Conservation (phyloP, 192 early-diverging fungal species). For the Coemansia sp. region DNA sequence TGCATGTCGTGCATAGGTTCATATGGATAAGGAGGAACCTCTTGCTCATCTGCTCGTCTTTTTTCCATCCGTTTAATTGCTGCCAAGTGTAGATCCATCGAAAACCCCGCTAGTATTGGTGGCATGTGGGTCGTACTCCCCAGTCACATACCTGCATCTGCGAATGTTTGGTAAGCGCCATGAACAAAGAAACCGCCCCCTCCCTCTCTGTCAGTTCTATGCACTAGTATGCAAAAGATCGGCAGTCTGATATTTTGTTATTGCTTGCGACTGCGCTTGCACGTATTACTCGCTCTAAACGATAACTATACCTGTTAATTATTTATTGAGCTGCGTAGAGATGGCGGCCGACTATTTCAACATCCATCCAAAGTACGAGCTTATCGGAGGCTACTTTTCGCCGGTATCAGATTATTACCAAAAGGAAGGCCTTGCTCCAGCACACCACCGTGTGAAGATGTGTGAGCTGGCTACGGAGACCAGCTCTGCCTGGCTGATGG, state of each 20-base stretch:
- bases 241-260: not conserved
- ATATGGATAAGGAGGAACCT: not conserved
- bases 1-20: not conserved
- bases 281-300: not conserved
- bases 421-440: constrained; percentile 88
- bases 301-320: too few species aligned
- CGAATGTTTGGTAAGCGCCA: constrained; percentile 94
- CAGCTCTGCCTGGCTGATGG: constrained; percentile 91
- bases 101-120: constrained; percentile 85
- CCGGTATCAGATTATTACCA: constrained; percentile 94
- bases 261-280: not conserved
- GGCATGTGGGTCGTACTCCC: constrained; percentile 96
- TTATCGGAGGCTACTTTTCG: constrained; percentile 95
- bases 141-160: constrained; percentile 95
- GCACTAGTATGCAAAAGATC: not conserved
- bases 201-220: not conserved
- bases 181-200: not conserved
- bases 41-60: not conserved
- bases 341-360: constrained; percentile 92
- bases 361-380: constrained; percentile 70
- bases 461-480: constrained; percentile 83
- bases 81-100: constrained; percentile 32
- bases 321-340: constrained; percentile 44
- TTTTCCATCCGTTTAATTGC: not conserved
- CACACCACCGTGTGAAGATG: constrained; percentile 89